Conservation (phyloP, 2,329 filamentous ascomycete genomes). For the Aspergillus carbonarius region DNA sequence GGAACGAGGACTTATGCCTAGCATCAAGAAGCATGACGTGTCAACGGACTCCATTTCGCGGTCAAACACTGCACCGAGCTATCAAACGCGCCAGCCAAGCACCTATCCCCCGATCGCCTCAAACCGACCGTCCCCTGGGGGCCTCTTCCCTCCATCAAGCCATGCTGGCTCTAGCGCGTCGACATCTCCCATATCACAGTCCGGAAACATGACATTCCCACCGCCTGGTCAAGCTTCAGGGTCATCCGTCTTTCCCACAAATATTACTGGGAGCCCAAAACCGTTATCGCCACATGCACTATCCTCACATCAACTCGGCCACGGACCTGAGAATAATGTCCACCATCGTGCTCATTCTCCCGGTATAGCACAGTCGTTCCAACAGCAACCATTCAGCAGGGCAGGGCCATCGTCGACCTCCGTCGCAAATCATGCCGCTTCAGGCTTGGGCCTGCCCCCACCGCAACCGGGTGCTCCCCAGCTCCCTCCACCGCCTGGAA, state of each 20-base stretch:
- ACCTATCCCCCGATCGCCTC: conserved; percentile 74
- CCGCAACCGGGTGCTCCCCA: conserved; percentile 43
- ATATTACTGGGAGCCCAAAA: conserved; percentile 84
- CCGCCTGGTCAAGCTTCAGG: conserved; percentile 42
- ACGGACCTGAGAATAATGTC: conserved; percentile 34
- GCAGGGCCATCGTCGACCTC: conserved; percentile 23
- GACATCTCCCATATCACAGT: conserved; percentile 53
- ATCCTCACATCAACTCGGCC: conserved; percentile 39
- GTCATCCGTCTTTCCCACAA: conserved; percentile 67
- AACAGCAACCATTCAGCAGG: conserved; percentile 35
- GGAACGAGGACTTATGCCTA: conserved; percentile 59
- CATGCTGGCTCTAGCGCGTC: conserved; percentile 57
- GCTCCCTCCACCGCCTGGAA: conserved; percentile 44
- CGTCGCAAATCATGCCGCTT: conserved; percentile 24
- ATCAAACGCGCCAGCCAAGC: conserved; percentile 66
- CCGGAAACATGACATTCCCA: conserved; percentile 40
- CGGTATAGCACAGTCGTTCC: conserved; percentile 42
- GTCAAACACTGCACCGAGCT: conserved; percentile 41
- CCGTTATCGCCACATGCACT: conserved; percentile 59
- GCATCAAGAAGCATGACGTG: conserved; percentile 69
- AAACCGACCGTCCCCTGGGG: conserved; percentile 51
- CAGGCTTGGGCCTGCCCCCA: conserved; percentile 36
- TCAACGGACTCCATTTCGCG: conserved; percentile 52
- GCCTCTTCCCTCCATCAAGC: conserved; percentile 62
- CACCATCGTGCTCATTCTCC: conserved; percentile 47